Evolutionary conservation across 1,284 basidiomycete genomes (phyloP), one percentile per base, ranked within the genome.

Genomic region (Vanrija pseudolonga): DNA sequence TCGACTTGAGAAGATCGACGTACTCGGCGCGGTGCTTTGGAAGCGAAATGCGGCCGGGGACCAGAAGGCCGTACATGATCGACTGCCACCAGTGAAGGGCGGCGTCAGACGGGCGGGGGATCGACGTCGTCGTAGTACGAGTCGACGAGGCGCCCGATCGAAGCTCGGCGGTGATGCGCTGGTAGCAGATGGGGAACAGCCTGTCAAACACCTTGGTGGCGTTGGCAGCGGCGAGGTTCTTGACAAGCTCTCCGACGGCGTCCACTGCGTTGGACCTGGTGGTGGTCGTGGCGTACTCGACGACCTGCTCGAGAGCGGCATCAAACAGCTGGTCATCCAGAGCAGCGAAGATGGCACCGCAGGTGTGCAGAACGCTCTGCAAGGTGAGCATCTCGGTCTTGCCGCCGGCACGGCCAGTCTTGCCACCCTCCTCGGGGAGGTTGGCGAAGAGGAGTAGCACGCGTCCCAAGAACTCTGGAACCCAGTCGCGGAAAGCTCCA

Each of bases 81-180:
- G 60, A 73, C 53, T 66, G 72, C 63, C 48, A 93, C 91, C 94
- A 98, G 73, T 97, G 93, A 50, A 98, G 79, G 1, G 90, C 88
- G 2, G 91, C 93, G 67, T 98, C 95, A 6, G 89, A 89, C 4
- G 90, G 85, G 2, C 90, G 81, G 0, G 90, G 88, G 18, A 84
- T 82, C 60, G 87, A 84, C 0, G 91, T 93, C 3, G 87, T 87
- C 2, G 93, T 98, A 8, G 91, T 97, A 26, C 91, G 81, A 36
- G 87, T 81, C 55, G 89, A 90, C n/a, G 91, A 94, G 0, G 96
- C 94, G 1, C 96, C 96, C 59, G 91, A 85, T 60, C 85, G 88
- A 45, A 98, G 77, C 72, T 98, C 95, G 47, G 86, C 83, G 57
- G 86, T 83, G 53, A 98, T 92, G 65, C 90, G 87, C n/a, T 79